phyloP scores from a whole-genome alignment of 139 green algal genomes.

The Diplosphaera chodatii region DNA sequence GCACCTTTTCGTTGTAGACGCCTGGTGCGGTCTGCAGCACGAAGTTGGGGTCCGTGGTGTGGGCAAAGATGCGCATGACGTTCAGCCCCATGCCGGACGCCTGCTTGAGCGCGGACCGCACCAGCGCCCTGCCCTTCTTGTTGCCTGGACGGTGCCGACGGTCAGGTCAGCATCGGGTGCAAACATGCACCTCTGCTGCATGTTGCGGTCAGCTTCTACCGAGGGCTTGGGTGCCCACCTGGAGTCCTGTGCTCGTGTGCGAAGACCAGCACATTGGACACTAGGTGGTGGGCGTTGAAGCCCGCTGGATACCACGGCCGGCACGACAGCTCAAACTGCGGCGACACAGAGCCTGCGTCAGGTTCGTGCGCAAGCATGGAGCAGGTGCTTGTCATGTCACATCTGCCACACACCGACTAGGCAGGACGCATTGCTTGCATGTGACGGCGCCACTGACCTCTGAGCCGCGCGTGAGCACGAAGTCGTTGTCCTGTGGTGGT shows the following conservation, averaged over 20 bases:
- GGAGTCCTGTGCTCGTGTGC: constrained; percentile 14
- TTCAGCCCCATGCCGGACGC: constrained; percentile 45
- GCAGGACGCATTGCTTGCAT: too few species aligned
- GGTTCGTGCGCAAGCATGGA: too few species aligned
- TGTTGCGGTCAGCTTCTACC: too few species aligned
- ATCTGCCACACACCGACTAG: too few species aligned
- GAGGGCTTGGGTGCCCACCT: too few species aligned
- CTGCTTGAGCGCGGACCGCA: constrained; percentile 7
- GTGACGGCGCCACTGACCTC: too few species aligned
- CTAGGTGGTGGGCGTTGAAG: constrained; percentile 51
- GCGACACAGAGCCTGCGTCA: too few species aligned
- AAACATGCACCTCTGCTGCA: too few species aligned
- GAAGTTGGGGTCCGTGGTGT: constrained; percentile 45
- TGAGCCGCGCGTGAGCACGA: not conserved
- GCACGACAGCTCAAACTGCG: constrained; percentile 47
- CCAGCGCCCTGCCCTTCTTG: constrained; percentile 13
- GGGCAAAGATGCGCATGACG: constrained; percentile 55
- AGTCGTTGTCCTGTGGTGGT: not conserved
- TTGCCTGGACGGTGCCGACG: too few species aligned
- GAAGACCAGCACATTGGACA: constrained; percentile 16
- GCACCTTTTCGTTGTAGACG: constrained; percentile 47
- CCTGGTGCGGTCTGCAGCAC: constrained; percentile 45
- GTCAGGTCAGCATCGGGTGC: too few species aligned
- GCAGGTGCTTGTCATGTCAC: too few species aligned
- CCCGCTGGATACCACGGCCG: constrained; percentile 48